These are phyloP conservation scores for Symbiodinium natans DNA, from an alignment of 73 alveolate species.

Conservation along the genomic window DNA sequence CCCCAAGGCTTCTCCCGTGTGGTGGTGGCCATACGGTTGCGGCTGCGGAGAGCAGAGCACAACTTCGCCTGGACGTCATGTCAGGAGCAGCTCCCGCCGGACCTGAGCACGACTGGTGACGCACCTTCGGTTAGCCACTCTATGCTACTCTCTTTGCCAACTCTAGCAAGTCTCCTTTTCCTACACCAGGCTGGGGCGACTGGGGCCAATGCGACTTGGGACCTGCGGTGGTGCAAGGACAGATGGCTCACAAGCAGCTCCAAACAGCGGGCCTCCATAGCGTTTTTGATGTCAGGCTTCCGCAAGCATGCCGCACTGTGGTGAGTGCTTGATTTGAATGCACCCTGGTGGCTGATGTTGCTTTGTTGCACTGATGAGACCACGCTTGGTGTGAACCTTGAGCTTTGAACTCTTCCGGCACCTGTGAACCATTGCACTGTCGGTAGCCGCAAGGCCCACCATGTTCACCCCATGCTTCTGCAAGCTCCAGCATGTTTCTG, in stretches of 20 bases:
- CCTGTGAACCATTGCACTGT: too few species aligned
- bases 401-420: too few species aligned
- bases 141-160: background rate
- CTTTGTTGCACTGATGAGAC: too few species aligned
- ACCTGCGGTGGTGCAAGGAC: background rate
- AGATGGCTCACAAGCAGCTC: background rate
- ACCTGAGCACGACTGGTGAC: background rate
- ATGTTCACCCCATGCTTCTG: too few species aligned
- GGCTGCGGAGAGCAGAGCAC: too few species aligned
- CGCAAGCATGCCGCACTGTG: background rate
- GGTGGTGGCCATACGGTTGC: too few species aligned
- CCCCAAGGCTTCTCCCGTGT: too few species aligned
- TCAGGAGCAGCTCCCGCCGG: slow-evolving; percentile 3
- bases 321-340: too few species aligned
- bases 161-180: background rate
- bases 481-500: too few species aligned
- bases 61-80: slow-evolving; percentile 3
- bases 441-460: too few species aligned
- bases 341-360: too few species aligned
- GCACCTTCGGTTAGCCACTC: background rate
- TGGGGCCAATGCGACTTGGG: background rate
- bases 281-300: background rate
- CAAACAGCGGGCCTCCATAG: background rate
- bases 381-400: too few species aligned
- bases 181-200: background rate